Evolutionary conservation across 768 basidiomycete species (phyloP).

Genomic region (Psilocybe subaeruginosa): DNA sequence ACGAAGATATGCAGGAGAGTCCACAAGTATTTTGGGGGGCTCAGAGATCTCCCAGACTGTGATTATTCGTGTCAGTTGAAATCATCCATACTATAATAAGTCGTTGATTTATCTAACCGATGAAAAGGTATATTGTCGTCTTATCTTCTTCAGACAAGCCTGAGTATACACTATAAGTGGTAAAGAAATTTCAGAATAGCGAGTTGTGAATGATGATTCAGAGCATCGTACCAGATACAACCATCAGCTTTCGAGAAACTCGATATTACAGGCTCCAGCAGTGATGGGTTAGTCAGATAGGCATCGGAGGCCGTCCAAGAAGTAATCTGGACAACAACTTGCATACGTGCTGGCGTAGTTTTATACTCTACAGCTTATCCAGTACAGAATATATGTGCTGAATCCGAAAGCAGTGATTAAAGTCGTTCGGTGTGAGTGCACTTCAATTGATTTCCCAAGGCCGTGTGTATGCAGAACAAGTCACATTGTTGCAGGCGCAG

Average conservation of each 20-base stretch:
- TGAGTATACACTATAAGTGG: conserved; percentile 11
- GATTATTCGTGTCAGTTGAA: background rate
- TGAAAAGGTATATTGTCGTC: conserved; percentile 17
- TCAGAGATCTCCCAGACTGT: conserved; percentile 21
- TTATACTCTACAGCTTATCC: background rate
- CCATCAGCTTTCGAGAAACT: conserved; percentile 27
- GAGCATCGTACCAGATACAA: conserved; percentile 17
- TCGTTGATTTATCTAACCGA: conserved; percentile 2
- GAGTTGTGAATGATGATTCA: background rate
- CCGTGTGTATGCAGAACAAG: too few species aligned
- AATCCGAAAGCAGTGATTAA: too few species aligned
- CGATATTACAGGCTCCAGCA: conserved; percentile 19
- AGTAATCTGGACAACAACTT: background rate
- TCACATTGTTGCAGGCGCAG: too few species aligned
- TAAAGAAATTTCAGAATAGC: background rate
- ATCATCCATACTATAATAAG: background rate
- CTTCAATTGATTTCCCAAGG: too few species aligned
- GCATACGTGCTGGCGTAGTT: background rate
- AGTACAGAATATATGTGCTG: too few species aligned
- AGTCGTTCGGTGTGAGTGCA: background rate
- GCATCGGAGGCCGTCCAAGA: background rate
- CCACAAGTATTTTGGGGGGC: conserved; percentile 19
- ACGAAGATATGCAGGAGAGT: conserved; percentile 11
- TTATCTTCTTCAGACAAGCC: conserved; percentile 16
- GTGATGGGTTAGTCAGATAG: background rate